A percentile compares a stretch with the other conserved stretches of the same genome.
Evolutionary conservation across 1,284 basidiomycete genomes (phyloP).

Genomic region (Termitomyces sp.): DNA sequence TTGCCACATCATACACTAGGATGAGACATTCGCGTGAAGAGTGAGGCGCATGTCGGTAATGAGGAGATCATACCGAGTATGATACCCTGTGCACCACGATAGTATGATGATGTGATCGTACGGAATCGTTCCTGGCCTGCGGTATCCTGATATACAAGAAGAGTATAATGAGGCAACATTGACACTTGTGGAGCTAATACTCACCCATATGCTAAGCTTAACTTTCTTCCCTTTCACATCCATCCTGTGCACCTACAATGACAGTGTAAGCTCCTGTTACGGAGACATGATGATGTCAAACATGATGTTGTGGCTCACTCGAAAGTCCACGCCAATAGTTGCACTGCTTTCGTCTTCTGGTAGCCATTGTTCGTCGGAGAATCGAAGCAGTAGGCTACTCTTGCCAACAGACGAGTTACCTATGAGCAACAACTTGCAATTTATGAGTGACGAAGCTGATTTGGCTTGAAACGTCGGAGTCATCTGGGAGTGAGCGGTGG

Average conservation of each 20-base stretch:
- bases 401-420: conserved; percentile 92
- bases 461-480: conserved; percentile 25
- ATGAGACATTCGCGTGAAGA: neutral
- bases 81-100: conserved; percentile 91
- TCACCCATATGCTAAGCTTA: conserved; percentile 79
- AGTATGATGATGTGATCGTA: conserved; percentile 89
- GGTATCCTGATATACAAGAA: conserved; percentile 58
- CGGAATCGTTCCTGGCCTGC: conserved; percentile 89
- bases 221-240: conserved; percentile 74
- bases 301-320: conserved; percentile 38
- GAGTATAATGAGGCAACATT: neutral
- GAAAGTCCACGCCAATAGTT: conserved; percentile 87
- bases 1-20: conserved; percentile 91
- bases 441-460: conserved; percentile 36
- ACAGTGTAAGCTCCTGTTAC: neutral
- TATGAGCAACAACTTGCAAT: conserved; percentile 71
- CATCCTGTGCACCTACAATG: conserved; percentile 72
- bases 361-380: conserved; percentile 96
- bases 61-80: conserved; percentile 62
- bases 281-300: neutral
- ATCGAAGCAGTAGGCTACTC: conserved; percentile 86
- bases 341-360: conserved; percentile 92
- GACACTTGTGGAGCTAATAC: conserved; percentile 10
- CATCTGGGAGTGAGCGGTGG: conserved; percentile 15
- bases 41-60: neutral